These are phyloP conservation scores for Penicillium frequentans DNA, from an alignment of 2,329 filamentous ascomycete genomes.

Conservation along the genomic window DNA sequence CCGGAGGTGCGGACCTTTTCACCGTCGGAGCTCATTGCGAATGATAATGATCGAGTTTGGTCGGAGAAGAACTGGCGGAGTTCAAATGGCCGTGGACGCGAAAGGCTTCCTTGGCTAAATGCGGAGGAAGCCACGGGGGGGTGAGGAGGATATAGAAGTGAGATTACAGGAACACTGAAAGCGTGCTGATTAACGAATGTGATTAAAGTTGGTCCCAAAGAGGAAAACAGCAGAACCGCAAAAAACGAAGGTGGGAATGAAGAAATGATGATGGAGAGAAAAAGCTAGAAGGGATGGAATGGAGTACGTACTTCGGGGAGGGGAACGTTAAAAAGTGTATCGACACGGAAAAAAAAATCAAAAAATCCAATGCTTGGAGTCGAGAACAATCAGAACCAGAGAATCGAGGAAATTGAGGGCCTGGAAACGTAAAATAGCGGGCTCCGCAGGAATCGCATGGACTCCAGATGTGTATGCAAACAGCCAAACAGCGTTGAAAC, in stretches of 20 bases:
- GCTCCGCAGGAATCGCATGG: background rate
- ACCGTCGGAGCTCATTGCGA: slow-evolving; percentile 62
- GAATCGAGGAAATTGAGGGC: background rate
- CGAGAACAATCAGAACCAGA: background rate
- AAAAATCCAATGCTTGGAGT: background rate
- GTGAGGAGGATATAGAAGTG: slow-evolving; percentile 17
- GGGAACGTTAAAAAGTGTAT: background rate
- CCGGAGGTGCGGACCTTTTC: slow-evolving; percentile 84
- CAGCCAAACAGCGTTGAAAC: background rate
- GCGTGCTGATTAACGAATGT: slow-evolving; percentile 25
- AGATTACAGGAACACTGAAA: slow-evolving; percentile 21
- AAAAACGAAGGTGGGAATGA: slow-evolving; percentile 22
- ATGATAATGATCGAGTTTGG: slow-evolving; percentile 34
- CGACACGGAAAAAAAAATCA: background rate
- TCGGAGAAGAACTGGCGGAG: slow-evolving; percentile 48
- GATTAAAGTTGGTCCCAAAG: slow-evolving; percentile 26
- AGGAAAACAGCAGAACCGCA: slow-evolving; percentile 5
- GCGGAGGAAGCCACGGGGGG: slow-evolving; percentile 45
- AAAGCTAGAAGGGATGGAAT: slow-evolving; percentile 23
- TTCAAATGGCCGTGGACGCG: slow-evolving; percentile 49
- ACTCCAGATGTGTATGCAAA: background rate
- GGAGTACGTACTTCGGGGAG: slow-evolving; percentile 18
- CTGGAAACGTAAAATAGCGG: background rate
- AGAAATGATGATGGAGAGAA: slow-evolving; percentile 26
- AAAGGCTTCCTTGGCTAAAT: slow-evolving; percentile 43